A percentile compares a stretch with the other conserved stretches of the same genome.
These are phyloP conservation scores for Eimeria zaria DNA, from an alignment of 169 alveolate species.

Conservation along the genomic window DNA sequence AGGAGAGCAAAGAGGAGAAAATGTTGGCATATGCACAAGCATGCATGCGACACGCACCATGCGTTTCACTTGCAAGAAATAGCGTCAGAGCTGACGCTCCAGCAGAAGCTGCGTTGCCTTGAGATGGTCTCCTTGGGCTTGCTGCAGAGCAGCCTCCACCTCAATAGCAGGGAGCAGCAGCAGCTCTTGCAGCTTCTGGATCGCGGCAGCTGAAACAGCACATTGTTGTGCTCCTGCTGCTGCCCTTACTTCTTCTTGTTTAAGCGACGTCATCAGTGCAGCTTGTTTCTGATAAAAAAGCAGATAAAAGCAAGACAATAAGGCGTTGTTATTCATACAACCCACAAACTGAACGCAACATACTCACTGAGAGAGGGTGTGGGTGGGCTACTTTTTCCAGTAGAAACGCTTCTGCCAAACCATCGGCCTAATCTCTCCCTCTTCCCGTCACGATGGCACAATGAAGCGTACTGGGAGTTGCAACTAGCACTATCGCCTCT, in stretches of 20 bases:
- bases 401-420: neutral
- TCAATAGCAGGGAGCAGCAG: slow-evolving; percentile 59
- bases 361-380: neutral
- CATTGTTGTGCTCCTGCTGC: slow-evolving; percentile 3
- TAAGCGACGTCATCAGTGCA: slow-evolving; percentile 56
- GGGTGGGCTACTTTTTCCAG: neutral
- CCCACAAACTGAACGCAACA: neutral
- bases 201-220: slow-evolving; percentile 36
- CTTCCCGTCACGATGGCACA: neutral
- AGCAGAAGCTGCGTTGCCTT: slow-evolving; percentile 58
- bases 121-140: slow-evolving; percentile 36
- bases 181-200: slow-evolving; percentile 64
- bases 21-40: too few relatives aligned
- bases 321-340: neutral
- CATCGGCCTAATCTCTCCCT: neutral
- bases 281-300: slow-evolving; percentile 40
- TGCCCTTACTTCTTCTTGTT: slow-evolving; percentile 52
- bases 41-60: neutral
- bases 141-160: slow-evolving; percentile 72
- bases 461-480: neutral
- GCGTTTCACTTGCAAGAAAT: neutral
- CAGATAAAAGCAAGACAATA: neutral
- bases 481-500: neutral
- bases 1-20: neutral
- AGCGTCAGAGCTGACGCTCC: slow-evolving; percentile 26